Percentiles rank a stretch among this genome's conserved stretches.
phyloP scores from a whole-genome alignment of 2,329 filamentous ascomycete genomes.

The Fusarium luffae region DNA sequence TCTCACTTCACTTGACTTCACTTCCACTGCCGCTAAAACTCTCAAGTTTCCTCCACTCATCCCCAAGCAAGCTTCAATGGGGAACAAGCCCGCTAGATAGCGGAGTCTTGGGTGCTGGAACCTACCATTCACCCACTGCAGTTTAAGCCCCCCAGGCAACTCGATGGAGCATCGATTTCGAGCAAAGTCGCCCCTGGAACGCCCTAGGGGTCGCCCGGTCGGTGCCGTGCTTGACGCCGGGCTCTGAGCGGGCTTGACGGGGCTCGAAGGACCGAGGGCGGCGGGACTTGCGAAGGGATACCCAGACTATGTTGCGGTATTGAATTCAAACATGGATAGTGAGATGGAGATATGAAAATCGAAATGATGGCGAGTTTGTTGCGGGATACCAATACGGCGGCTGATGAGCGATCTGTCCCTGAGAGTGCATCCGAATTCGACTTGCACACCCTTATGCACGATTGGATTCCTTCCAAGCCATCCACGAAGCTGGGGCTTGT shows the following conservation, averaged over 20 bases:
- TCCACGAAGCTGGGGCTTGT: constrained; percentile 28
- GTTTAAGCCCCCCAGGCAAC: constrained; percentile 24
- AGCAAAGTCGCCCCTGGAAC: constrained; percentile 35
- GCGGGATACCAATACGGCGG: neutral
- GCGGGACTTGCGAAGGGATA: constrained; percentile 27
- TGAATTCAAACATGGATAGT: constrained; percentile 1
- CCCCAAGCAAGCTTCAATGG: constrained; percentile 32
- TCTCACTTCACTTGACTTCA: constrained; percentile 11
- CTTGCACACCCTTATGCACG: constrained; percentile 19
- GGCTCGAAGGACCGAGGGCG: constrained; percentile 17
- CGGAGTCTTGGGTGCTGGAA: constrained; percentile 36
- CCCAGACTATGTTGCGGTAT: constrained; percentile 7
- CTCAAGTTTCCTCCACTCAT: constrained; percentile 31
- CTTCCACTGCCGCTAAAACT: constrained; percentile 24
- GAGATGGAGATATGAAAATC: constrained; percentile 7
- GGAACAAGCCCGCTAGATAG: constrained; percentile 30
- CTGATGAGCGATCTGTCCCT: constrained; percentile 14
- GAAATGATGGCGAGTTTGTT: constrained; percentile 7
- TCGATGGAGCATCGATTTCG: constrained; percentile 26
- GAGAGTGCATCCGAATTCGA: constrained; percentile 9
- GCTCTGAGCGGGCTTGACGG: constrained; percentile 10
- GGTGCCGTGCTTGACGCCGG: constrained; percentile 17
- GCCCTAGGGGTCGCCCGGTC: constrained; percentile 26
- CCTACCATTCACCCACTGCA: constrained; percentile 36
- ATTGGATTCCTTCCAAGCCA: constrained; percentile 22